These are phyloP conservation scores for Passiflora organensis DNA, from an alignment of 345 rosid genomes.

Conservation along the genomic window DNA sequence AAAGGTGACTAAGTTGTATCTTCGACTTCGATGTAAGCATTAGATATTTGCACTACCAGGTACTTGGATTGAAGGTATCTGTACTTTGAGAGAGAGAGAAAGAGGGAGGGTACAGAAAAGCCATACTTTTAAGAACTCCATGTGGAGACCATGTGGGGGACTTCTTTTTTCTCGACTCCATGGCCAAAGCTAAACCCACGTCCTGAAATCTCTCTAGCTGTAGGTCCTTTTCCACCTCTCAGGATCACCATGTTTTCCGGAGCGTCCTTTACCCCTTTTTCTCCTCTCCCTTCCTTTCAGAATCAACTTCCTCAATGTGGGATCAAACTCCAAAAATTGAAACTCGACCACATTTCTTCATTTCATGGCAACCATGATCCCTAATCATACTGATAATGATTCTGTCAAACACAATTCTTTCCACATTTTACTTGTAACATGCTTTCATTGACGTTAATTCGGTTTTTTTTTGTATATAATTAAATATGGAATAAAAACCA, in stretches of 20 bases:
- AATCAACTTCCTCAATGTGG: constrained; percentile 16
- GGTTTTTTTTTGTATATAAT: too few species aligned
- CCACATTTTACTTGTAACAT: too few species aligned
- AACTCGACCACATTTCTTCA: neutral
- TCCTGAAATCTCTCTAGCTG: constrained; percentile 27
- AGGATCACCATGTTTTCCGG: constrained; percentile 57
- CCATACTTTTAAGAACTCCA: constrained; percentile 30
- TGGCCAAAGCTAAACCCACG: constrained; percentile 21
- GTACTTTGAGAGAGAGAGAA: too few species aligned
- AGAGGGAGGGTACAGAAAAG: too few species aligned
- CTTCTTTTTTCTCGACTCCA: constrained; percentile 8
- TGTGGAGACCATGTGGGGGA: constrained; percentile 54
- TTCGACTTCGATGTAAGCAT: too few species aligned
- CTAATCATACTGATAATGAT: neutral
- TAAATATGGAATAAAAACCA: too few species aligned
- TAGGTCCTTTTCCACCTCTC: constrained; percentile 27
- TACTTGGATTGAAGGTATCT: too few species aligned
- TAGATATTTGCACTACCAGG: too few species aligned
- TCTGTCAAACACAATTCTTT: too few species aligned
- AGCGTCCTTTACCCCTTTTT: constrained; percentile 40
- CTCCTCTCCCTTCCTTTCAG: neutral
- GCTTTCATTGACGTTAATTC: too few species aligned
- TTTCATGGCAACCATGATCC: neutral
- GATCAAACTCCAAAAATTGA: neutral
- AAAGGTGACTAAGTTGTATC: too few species aligned